Base-by-base conservation (phyloP, 2,329 filamentous ascomycete genomes). In the Sarocladiaceae sp. region DNA sequence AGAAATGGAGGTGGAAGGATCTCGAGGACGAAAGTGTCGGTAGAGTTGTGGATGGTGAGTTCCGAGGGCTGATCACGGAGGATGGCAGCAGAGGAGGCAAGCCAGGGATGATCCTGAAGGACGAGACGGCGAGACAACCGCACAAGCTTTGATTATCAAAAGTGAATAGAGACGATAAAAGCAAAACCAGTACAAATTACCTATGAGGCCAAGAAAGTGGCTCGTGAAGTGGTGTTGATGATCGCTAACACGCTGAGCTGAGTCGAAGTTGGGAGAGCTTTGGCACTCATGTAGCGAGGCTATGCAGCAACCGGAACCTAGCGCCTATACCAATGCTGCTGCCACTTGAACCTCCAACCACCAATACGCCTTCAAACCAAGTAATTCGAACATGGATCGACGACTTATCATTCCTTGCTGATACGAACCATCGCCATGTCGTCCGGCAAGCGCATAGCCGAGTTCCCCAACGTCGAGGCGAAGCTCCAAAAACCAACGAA, bases 401-500 rank as follows among this genome's bases (percentile, higher is more conserved):
- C 6, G 16, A 41, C 16, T 15, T 27, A n/a, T n/a, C n/a, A n/a
- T n/a, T n/a, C n/a, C n/a, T n/a, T n/a, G n/a, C n/a, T 19, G n/a
- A 27, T 10, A 10, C 3, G 19, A 29, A 18, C 23, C 9, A n/a
- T 34, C 43, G 60, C 48, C 12, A 78, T 76, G 72, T 69, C 72
- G 26, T 65, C 67, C 49, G 66, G 63, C 49, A 72, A 72, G 52
- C 68, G 70, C 51, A 59, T 72, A 43, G 55, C 65, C 56, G 67
- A 72, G 47, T 90, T 91, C 56, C 83, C 86, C 12, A 79, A 88
- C 55, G 73, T 87, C 47, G 78, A 83, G 46, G 76, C 82, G 43
- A 95, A 94, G 64, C 80, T 93, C 42, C 79, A 84, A 45, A 87
- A 87, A 40, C 81, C 87, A 0, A 76, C 82, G 49, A 93, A 90